phyloP scores from a whole-genome alignment of 345 rosid genomes.

The Pistacia vera region DNA sequence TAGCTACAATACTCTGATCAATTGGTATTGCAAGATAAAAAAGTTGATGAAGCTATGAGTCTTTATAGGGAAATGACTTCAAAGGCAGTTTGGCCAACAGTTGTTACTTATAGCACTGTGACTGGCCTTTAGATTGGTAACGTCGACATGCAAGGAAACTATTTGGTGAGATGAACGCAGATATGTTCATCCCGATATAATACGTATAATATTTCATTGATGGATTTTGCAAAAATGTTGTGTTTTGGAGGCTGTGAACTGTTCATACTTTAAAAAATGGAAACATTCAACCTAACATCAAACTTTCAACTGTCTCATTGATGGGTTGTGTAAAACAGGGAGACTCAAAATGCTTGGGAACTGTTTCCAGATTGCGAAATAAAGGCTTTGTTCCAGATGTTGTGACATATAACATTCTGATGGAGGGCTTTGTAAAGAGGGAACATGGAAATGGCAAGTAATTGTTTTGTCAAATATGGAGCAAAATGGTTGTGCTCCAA shows the following conservation, averaged over 20 bases:
- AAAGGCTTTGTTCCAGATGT: too few species aligned
- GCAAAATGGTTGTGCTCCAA: too few species aligned
- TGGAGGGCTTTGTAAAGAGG: too few species aligned
- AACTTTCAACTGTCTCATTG: too few species aligned
- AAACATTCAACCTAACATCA: background rate
- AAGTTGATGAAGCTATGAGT: background rate
- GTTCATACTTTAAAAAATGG: background rate
- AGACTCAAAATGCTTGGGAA: too few species aligned
- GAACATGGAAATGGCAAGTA: too few species aligned
- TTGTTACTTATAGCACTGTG: constrained; percentile 10
- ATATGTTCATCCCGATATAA: background rate
- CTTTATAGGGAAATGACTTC: background rate
- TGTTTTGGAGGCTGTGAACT: background rate
- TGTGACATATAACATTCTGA: too few species aligned
- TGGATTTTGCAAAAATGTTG: background rate
- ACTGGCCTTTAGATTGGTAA: background rate
- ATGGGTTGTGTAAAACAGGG: too few species aligned
- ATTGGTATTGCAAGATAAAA: constrained; percentile 9
- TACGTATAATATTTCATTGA: background rate
- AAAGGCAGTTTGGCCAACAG: background rate
- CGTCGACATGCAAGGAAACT: background rate
- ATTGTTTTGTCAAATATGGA: too few species aligned
- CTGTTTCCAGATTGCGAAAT: too few species aligned
- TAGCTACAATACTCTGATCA: constrained; percentile 4
- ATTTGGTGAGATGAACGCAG: background rate